A percentile compares a stretch with the other conserved stretches of the same genome.
phyloP scores from a whole-genome alignment of 805 yeast genomes.

The Blastobotrys parvus region DNA sequence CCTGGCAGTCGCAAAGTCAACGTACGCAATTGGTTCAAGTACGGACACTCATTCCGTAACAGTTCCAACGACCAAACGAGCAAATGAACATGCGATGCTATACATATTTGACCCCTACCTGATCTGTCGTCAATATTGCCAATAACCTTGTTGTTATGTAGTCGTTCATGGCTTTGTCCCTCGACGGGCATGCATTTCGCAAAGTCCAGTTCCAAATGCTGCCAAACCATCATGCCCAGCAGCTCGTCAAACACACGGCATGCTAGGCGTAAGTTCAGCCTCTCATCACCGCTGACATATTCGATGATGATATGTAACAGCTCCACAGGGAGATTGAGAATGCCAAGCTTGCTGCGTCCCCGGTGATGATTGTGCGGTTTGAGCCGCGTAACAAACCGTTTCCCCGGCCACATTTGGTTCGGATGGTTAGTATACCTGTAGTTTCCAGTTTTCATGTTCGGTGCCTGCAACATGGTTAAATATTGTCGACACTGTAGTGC shows the following conservation, averaged over 20 bases:
- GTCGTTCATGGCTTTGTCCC: neutral
- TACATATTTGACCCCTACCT: too few relatives aligned
- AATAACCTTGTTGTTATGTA: too few relatives aligned
- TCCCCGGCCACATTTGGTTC: too few relatives aligned
- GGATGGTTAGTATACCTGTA: too few relatives aligned
- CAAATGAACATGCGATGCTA: neutral
- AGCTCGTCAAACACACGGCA: neutral
- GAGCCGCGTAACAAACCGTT: neutral
- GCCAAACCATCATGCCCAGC: neutral
- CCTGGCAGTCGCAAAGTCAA: neutral
- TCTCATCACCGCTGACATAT: too few relatives aligned
- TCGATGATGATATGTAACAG: neutral
- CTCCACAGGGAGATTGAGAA: neutral
- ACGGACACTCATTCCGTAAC: neutral
- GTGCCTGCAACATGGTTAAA: too few relatives aligned
- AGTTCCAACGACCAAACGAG: neutral
- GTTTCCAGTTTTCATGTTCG: too few relatives aligned
- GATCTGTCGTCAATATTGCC: too few relatives aligned
- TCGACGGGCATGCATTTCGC: neutral
- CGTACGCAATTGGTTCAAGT: neutral
- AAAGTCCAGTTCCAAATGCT: neutral
- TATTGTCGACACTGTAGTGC: too few relatives aligned
- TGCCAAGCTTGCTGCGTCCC: neutral
- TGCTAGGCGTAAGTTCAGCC: neutral
- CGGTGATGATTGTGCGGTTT: neutral